A percentile compares a stretch with the other conserved stretches of the same genome.
phyloP scores from a whole-genome alignment of 2,329 filamentous ascomycete species.

The Arachnomyces sp. region DNA sequence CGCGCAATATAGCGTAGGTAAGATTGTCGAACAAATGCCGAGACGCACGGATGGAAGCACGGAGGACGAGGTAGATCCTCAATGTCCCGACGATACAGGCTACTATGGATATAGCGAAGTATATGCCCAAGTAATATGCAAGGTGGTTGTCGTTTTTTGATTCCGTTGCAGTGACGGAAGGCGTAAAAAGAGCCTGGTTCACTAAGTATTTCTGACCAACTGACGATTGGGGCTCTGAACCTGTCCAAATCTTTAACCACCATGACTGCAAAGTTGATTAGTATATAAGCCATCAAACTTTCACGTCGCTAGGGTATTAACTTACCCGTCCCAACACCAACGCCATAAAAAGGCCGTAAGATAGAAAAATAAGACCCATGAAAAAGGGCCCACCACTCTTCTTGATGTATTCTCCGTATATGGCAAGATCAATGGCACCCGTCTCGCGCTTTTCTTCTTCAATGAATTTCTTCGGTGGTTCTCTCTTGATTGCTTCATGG shows the following conservation, averaged over 20 bases:
- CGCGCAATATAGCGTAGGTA: slow-evolving; percentile 59
- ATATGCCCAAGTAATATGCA: slow-evolving; percentile 61
- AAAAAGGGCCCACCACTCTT: slow-evolving; percentile 57
- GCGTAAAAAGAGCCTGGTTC: not conserved
- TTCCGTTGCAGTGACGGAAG: slow-evolving; percentile 2
- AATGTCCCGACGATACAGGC: slow-evolving; percentile 54
- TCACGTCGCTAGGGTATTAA: slow-evolving; percentile 5
- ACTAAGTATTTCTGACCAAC: not conserved
- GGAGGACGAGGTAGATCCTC: slow-evolving; percentile 57
- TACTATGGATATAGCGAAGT: slow-evolving; percentile 52
- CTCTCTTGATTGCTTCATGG: slow-evolving; percentile 34
- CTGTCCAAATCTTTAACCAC: slow-evolving; percentile 43
- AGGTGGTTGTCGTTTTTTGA: slow-evolving; percentile 31
- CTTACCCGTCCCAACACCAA: slow-evolving; percentile 47
- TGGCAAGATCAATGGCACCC: slow-evolving; percentile 58
- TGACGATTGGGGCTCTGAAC: slow-evolving; percentile 6
- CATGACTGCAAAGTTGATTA: slow-evolving; percentile 27
- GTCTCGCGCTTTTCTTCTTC: slow-evolving; percentile 67
- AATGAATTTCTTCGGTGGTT: slow-evolving; percentile 59
- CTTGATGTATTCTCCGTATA: slow-evolving; percentile 62
- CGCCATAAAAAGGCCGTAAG: slow-evolving; percentile 50
- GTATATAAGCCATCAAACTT: not conserved
- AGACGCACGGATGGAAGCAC: slow-evolving; percentile 62
- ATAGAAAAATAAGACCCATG: slow-evolving; percentile 49
- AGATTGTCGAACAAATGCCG: slow-evolving; percentile 59